Evolutionary conservation across 2,329 filamentous ascomycete genomes (phyloP).

Genomic region (Plenodomus tracheiphilus): DNA sequence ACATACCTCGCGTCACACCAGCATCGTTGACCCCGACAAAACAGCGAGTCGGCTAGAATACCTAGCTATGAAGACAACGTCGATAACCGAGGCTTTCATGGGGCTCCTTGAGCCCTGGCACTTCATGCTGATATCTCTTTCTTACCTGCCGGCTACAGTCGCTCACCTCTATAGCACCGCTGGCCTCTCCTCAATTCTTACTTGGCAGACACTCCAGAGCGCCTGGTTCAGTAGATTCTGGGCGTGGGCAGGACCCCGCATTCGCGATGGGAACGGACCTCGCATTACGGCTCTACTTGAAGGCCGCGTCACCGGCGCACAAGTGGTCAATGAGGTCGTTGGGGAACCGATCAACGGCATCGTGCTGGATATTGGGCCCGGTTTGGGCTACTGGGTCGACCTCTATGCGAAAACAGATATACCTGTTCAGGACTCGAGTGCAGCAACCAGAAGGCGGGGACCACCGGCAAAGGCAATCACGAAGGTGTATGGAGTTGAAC

Average conservation of each 20-base stretch:
- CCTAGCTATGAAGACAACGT: too few species aligned
- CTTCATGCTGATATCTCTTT: conserved; percentile 12
- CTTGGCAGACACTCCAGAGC: conserved; percentile 10
- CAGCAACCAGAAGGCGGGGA: neutral
- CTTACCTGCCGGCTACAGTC: conserved; percentile 11
- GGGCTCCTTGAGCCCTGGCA: conserved; percentile 15
- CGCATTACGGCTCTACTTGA: conserved; percentile 19
- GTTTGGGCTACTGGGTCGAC: conserved; percentile 22
- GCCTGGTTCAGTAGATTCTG: conserved; percentile 21
- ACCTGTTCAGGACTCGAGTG: conserved; percentile 2
- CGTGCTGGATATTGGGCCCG: conserved; percentile 18
- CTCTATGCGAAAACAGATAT: conserved; percentile 10
- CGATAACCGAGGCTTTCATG: neutral
- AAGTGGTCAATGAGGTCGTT: conserved; percentile 9
- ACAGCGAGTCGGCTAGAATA: too few species aligned
- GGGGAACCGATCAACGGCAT: conserved; percentile 14
- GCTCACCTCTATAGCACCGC: conserved; percentile 4
- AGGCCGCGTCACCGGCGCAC: conserved; percentile 12
- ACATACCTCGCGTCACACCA: too few species aligned
- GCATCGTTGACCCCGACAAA: too few species aligned
- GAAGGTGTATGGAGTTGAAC: conserved; percentile 21
- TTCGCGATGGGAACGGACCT: conserved; percentile 12
- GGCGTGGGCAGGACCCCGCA: conserved; percentile 11
- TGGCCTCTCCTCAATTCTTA: conserved; percentile 2
- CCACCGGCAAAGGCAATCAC: neutral